Base-by-base conservation (phyloP, 2,329 filamentous ascomycete genomes). In the Neonectria ditissima region DNA sequence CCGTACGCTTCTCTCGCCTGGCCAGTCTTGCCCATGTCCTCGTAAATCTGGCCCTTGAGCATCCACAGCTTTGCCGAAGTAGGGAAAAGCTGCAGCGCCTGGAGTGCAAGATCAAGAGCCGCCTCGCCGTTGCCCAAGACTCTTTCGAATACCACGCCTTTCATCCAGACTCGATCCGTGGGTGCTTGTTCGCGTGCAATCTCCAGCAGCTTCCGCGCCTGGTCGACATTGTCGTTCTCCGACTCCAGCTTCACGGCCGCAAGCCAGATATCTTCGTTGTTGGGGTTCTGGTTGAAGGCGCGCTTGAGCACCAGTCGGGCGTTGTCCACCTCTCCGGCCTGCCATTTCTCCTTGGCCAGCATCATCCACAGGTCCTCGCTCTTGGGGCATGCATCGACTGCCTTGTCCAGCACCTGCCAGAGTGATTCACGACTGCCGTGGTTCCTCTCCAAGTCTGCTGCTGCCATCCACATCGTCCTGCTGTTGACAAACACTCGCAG, bases 21-120 rank as follows among this genome's bases (percentile, higher is more conserved):
- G 0, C 91, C 90, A 14, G 91, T 81, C 80, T 93, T 94, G 71
- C 87, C 90, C 50, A 94, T 86, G 45, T 90, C 87, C 75, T 97
- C 92, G 83, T 99, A 99, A 66, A 98, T 96, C 76, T 99, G 96
- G 0, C 97, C 96, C 80, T 99, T 99, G 83, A 97, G 92, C 92
- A 98, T 97, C 91, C 95, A 97, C 24, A 99, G 85, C 80, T 98
- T 98, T 55, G 93, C 86, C 13, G 91, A 89, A 47, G 89, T 87
- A 1, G 96, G 95, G 81, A 97, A 99, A 10, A 93, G 86, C 69
- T 94, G 91, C 37, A 99, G 83, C 1, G 91, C 96, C 76, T 97
- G 91, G 63, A 94, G 93, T 45, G 92, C 92, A 11, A 99, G 89
- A 73, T 97, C 92, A 14, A 99, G 85, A 0, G 96, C 94, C 1